Percentiles rank a stretch among this genome's conserved stretches.
These are phyloP conservation scores for Geranium brycei DNA, from an alignment of 345 rosid species.

Conservation along the genomic window DNA sequence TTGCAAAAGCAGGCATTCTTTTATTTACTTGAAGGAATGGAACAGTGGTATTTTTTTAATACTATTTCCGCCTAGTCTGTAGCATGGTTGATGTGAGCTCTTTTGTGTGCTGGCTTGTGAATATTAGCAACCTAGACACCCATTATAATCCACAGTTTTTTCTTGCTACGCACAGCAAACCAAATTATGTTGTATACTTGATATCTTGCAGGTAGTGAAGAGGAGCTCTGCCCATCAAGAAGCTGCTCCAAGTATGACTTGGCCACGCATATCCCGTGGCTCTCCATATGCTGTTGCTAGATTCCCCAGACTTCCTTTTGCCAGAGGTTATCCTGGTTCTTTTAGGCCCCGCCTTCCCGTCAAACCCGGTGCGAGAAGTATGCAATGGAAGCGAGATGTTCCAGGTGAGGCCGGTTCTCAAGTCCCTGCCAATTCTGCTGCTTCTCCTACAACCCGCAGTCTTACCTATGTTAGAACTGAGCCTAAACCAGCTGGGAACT, in stretches of 20 bases:
- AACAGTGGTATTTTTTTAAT: too few species aligned
- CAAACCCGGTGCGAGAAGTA: conserved; percentile 69
- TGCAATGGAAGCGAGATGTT: conserved; percentile 90
- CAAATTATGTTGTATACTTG: conserved; percentile 1
- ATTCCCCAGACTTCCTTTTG: conserved; percentile 45
- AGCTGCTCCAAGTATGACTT: conserved; percentile 32
- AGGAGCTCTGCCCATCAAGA: conserved; percentile 52
- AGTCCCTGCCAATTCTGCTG: conserved; percentile 18
- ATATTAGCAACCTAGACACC: background rate
- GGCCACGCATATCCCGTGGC: conserved; percentile 50
- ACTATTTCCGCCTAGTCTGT: too few species aligned
- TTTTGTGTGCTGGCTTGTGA: background rate
- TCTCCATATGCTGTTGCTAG: conserved; percentile 35
- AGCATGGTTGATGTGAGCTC: background rate
- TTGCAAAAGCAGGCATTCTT: background rate
- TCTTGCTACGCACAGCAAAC: background rate
- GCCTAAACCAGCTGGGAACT: conserved; percentile 32
- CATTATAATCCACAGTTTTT: background rate
- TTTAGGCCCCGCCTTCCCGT: conserved; percentile 48
- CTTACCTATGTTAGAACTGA: conserved; percentile 69
- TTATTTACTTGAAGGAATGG: background rate
- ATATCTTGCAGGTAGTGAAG: conserved; percentile 54
- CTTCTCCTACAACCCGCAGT: conserved; percentile 37
- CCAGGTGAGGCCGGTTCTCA: conserved; percentile 26
- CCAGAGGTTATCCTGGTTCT: conserved; percentile 48